Percentiles rank a stretch among this genome's conserved stretches.
Conservation (phyloP, 148 eudicot species). For the Vaccinium darrowii region DNA sequence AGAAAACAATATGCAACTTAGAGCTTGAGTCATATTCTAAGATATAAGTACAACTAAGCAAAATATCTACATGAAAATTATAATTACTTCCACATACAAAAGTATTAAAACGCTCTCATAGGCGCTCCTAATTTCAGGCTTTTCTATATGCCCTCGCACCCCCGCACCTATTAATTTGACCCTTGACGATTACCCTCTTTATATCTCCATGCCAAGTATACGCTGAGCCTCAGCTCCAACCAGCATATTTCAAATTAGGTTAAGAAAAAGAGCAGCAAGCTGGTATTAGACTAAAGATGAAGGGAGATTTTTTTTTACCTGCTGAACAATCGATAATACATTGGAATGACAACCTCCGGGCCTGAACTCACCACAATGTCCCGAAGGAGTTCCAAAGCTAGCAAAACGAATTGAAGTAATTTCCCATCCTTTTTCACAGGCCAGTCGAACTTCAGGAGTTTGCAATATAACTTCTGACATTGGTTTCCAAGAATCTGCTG, state of each 20-base stretch:
- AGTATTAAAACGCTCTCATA: background rate
- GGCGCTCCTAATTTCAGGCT: background rate
- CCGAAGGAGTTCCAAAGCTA: conserved; percentile 47
- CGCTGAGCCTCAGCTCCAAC: background rate
- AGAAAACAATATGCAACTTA: background rate
- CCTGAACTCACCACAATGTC: conserved; percentile 37
- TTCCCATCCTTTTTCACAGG: conserved; percentile 40
- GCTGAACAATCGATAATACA: conserved; percentile 26
- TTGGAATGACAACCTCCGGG: conserved; percentile 40
- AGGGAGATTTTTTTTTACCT: conserved; percentile 30
- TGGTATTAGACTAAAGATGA: background rate
- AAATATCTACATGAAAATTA: too few relatives aligned
- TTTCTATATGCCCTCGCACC: background rate
- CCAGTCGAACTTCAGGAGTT: conserved; percentile 34
- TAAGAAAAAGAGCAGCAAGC: background rate
- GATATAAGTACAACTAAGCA: too few relatives aligned
- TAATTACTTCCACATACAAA: too few relatives aligned
- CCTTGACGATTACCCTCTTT: background rate
- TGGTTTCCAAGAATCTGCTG: conserved; percentile 40
- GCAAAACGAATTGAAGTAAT: conserved; percentile 41
- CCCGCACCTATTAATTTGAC: background rate
- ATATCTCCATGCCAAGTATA: background rate
- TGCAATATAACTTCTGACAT: conserved; percentile 18
- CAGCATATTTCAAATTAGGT: background rate
- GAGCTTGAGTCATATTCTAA: too few relatives aligned